Base-by-base conservation (phyloP, 2,329 filamentous ascomycete species). In the Xylaria hypoxylon region DNA sequence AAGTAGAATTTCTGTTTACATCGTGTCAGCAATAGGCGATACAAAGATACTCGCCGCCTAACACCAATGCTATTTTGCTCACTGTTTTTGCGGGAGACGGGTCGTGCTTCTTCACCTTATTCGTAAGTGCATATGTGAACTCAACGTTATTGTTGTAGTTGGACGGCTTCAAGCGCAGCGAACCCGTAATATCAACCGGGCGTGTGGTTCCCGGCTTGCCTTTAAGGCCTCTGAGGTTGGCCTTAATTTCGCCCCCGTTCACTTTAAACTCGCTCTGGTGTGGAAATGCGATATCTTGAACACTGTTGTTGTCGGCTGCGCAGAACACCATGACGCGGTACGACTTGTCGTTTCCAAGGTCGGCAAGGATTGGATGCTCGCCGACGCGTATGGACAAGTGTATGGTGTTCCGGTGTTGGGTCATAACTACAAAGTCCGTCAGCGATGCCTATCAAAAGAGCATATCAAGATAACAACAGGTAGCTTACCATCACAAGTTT, bases 191-290 rank as follows among this genome's bases (percentile, higher is more conserved):
- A 79, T 99, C 96, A 52, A 93, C 94, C 7, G 96, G 96, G 74
- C 93, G 90, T 45, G 96, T 99, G 50, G 96, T 96, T 24, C 96
- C 96, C 6, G 95, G 93, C 78, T 96, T 97, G 78, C 97, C 97
- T 80, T 99, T 99, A 68, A 99, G 80, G 4, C 96, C 96, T 72
- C 96, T 92, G 71, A 97, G 85, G 77, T 98, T 99, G n/a, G 92
- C 91, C 79, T 95, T 96, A 71, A 97, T 86, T 64, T 97, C 93
- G 38, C 91, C 91, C 10, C 89, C 86, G 73, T 99, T 99, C 62
- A 97, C 88, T 77, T 94, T 95, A 64, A 99, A 86, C 77, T 99
- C 96, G 35, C 96, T 92, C 80, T 97, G 94, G 73, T 95, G 89
- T 1, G 96, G 96, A 71, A 99, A 99, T 0, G 92, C 83, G 60